Evolutionary conservation across 202 grass and related monocot genomes (phyloP).

Genomic region (Digitaria exilis): DNA sequence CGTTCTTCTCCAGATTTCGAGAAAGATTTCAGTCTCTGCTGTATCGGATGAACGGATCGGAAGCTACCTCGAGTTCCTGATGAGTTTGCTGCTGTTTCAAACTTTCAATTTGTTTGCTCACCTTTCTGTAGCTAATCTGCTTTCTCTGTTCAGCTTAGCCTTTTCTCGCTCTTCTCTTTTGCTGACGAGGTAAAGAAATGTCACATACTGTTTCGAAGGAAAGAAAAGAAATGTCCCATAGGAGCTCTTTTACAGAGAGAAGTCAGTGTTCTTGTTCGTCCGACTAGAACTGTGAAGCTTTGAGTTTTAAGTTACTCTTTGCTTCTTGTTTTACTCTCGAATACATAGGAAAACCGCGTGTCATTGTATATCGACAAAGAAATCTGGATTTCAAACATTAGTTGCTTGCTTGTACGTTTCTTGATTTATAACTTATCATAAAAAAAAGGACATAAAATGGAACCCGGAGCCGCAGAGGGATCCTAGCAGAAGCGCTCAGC

Average conservation of each 20-base stretch:
- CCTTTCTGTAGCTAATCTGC: neutral
- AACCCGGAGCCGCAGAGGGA: too few species aligned
- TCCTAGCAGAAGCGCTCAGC: too few species aligned
- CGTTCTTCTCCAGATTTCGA: neutral
- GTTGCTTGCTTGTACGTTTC: neutral
- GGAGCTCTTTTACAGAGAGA: neutral
- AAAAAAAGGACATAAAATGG: neutral
- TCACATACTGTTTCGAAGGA: too few species aligned
- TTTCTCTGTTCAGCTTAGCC: neutral
- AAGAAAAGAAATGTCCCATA: too few species aligned
- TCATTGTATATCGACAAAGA: neutral
- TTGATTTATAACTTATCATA: neutral
- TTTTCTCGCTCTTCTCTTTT: neutral
- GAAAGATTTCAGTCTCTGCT: neutral
- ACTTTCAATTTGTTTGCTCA: neutral
- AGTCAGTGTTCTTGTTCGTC: neutral
- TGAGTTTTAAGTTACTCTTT: neutral
- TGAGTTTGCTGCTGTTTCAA: neutral
- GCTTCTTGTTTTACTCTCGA: neutral
- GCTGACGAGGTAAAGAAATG: neutral
- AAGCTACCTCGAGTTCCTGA: neutral
- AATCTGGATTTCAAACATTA: neutral
- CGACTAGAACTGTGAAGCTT: neutral
- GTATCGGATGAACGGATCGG: neutral
- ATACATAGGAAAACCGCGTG: neutral